phyloP scores from a whole-genome alignment of 2,329 filamentous ascomycete species.

The Penicillium rolfsii region DNA sequence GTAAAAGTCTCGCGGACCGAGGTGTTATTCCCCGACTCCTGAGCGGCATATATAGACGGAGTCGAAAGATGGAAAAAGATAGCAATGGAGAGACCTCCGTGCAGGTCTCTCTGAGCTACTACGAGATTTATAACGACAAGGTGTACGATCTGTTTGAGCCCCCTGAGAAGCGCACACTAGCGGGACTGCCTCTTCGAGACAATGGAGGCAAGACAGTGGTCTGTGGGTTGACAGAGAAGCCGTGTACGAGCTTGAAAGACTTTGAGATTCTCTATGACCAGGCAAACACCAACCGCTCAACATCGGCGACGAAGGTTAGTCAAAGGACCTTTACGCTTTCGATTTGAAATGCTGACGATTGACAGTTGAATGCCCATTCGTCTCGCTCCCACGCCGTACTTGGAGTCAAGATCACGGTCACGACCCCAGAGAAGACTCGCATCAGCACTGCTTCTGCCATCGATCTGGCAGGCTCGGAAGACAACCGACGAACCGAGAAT shows the following conservation, averaged over 20 bases:
- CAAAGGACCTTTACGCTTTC: conserved; percentile 7
- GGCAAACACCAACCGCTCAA: conserved; percentile 86
- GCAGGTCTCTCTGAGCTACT: conserved; percentile 80
- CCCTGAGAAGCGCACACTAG: conserved; percentile 79
- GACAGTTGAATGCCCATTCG: conserved; percentile 80
- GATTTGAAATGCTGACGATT: conserved; percentile 23
- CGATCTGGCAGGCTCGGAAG: conserved; percentile 92
- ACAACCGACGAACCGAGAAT: conserved; percentile 92
- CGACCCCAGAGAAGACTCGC: conserved; percentile 66
- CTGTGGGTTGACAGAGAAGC: conserved; percentile 79
- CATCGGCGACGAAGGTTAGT: conserved; percentile 76
- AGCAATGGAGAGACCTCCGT: conserved; percentile 70
- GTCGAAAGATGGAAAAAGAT: conserved; percentile 84
- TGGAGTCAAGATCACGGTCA: conserved; percentile 84
- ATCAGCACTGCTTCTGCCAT: conserved; percentile 91
- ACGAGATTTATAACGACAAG: conserved; percentile 97
- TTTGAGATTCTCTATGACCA: conserved; percentile 90
- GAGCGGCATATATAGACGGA: conserved; percentile 80
- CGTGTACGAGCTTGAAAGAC: conserved; percentile 82
- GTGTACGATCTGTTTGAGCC: conserved; percentile 89
- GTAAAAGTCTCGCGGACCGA: conserved; percentile 79
- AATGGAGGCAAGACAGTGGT: conserved; percentile 86
- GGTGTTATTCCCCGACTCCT: conserved; percentile 86
- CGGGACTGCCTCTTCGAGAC: conserved; percentile 80
- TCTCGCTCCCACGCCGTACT: conserved; percentile 89